Conservation (phyloP, 768 basidiomycete genomes). For the Leccinum truebloodii region DNA sequence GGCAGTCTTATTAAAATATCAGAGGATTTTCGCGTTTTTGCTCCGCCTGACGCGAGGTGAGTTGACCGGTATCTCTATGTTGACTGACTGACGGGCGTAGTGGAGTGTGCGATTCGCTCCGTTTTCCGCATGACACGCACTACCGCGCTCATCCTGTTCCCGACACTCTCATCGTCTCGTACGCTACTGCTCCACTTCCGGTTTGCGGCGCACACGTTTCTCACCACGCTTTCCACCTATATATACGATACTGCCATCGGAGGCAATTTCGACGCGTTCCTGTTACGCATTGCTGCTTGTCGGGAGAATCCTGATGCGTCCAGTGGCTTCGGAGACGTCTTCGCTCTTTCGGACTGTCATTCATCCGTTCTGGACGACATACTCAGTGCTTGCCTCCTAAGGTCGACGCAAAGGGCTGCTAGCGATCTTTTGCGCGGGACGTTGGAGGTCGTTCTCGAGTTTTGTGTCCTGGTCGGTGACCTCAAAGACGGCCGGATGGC, state of each 20-base stretch:
- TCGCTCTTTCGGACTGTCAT: constrained; percentile 67
- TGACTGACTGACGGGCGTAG: constrained; percentile 36
- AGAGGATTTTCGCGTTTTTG: constrained; percentile 78
- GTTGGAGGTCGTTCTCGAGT: constrained; percentile 66
- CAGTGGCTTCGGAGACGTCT: constrained; percentile 63
- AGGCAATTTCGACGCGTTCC: constrained; percentile 72
- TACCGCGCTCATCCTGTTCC: constrained; percentile 50
- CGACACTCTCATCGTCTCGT: constrained; percentile 52
- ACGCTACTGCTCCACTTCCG: constrained; percentile 66
- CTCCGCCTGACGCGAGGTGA: constrained; percentile 77
- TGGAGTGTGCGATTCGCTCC: constrained; percentile 65
- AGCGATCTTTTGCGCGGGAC: constrained; percentile 64
- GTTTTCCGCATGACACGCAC: constrained; percentile 63
- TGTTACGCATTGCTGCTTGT: constrained; percentile 40
- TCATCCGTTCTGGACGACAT: constrained; percentile 72
- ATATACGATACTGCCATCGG: constrained; percentile 82
- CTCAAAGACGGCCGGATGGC: constrained; percentile 51
- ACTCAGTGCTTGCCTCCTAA: constrained; percentile 70
- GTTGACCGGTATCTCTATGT: constrained; percentile 13
- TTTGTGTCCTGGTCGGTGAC: constrained; percentile 65
- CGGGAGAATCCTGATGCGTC: constrained; percentile 19
- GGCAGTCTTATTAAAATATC: constrained; percentile 79
- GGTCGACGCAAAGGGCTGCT: constrained; percentile 64
- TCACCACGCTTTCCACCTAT: constrained; percentile 66
- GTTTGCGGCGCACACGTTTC: constrained; percentile 72